Conservation (phyloP, 371 early-diverging fungal genomes). For the Syncephalastrum racemosum region DNA sequence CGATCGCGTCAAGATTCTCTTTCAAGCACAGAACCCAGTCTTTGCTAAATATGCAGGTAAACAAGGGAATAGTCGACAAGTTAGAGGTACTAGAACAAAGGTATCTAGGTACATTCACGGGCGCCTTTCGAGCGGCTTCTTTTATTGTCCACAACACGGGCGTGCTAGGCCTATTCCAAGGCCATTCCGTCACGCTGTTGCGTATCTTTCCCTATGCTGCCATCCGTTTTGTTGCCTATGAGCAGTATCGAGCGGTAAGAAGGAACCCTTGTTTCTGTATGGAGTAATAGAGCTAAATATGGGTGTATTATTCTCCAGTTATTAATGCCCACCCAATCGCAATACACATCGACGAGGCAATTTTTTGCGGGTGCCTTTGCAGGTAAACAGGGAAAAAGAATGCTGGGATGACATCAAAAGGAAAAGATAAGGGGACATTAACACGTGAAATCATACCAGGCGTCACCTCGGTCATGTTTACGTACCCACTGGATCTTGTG, state of each 20-base stretch:
- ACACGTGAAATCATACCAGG: conserved; percentile 46
- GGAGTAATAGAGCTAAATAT: too few species aligned
- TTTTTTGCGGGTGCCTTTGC: conserved; percentile 78
- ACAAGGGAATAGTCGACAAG: not conserved
- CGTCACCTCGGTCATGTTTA: conserved; percentile 82
- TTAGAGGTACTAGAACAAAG: too few species aligned
- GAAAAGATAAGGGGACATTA: not conserved
- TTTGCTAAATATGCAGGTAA: conserved; percentile 81
- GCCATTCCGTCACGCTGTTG: conserved; percentile 91
- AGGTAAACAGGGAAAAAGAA: conserved; percentile 40
- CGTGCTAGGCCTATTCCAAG: conserved; percentile 84
- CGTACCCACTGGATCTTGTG: conserved; percentile 92
- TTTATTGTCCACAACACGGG: conserved; percentile 75
- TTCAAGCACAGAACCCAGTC: conserved; percentile 87
- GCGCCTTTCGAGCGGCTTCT: conserved; percentile 76
- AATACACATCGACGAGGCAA: conserved; percentile 60
- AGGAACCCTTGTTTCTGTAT: too few species aligned
- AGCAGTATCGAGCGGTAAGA: conserved; percentile 75
- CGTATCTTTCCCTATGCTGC: conserved; percentile 96
- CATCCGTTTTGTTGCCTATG: conserved; percentile 92
- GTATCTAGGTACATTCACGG: conserved; percentile 69
- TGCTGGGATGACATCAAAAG: not conserved
- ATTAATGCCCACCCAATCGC: conserved; percentile 65
- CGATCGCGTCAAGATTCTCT: conserved; percentile 96
- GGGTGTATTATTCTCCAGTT: conserved; percentile 23